Evolutionary conservation across 495 filamentous ascomycete species (phyloP), one percentile per base, ranked within the genome.

Genomic region (Diplogelasinospora grovesii): DNA sequence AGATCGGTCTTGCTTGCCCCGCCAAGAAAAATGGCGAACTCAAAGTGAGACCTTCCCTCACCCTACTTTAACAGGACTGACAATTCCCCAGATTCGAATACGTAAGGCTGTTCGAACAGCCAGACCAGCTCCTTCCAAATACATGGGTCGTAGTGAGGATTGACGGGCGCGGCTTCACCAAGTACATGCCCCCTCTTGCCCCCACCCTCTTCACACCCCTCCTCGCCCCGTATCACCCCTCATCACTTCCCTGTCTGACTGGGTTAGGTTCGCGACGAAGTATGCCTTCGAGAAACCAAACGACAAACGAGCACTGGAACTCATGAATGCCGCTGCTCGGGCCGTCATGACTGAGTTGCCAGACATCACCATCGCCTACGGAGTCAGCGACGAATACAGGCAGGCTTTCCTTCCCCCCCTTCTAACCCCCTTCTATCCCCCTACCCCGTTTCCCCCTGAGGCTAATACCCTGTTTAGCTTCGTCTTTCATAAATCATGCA

Each of bases 111-210:
- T 96, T 95, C 53, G 92, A 98, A 71, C 84, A 83, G 58, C 63
- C 75, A 4, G 85, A 93, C 53, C 63, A 63, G 19, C 67, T 97
- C 28, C 79, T 96, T 3, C 86, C 82, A 19, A 90, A 89, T 47
- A 96, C 90, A 8, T 98, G 86, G 85, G 81, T 96, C 28, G 84
- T 97, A 7, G 78, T 98, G 39, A 80, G 92, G 32, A 80, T 97
- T 41, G 92, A 98, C 58, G 92, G 92, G 4, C 75, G 89, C 43
- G 85, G 86, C 21, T 96, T 97, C 56, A 87, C 88, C 51, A 92
- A 89, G 85, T 89, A 66, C 50, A 70, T 49, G 1, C 8, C 10
- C 21, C 7, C 10, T 20, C 13, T 21, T 52, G 70, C 49, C 3
- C 10, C n/a, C n/a, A n/a, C n/a, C n/a, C n/a, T n/a, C n/a, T n/a